These are phyloP conservation scores for Penicillium sclerotigenum DNA, from an alignment of 2,329 filamentous ascomycete genomes.

Conservation along the genomic window DNA sequence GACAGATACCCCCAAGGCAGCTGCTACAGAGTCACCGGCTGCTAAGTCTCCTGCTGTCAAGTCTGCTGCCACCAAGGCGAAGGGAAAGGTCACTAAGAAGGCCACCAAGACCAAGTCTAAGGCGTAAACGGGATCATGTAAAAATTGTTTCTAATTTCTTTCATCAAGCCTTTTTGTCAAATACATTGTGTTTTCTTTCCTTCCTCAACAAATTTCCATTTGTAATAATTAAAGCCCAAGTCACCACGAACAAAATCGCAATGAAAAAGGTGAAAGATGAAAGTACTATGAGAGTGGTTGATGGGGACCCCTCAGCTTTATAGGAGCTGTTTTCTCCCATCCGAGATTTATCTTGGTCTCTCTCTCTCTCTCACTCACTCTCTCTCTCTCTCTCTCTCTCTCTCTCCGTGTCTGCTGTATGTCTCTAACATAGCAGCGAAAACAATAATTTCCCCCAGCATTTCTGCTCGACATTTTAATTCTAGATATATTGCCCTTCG, in stretches of 20 bases:
- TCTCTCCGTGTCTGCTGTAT: too few species aligned
- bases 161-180: conserved; percentile 18
- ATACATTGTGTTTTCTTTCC: conserved; percentile 16
- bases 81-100: conserved; percentile 32
- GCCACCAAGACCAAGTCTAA: conserved; percentile 31
- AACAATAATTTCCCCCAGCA: not conserved
- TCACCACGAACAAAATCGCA: not conserved
- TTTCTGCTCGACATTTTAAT: too few species aligned
- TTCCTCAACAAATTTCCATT: not conserved
- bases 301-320: not conserved
- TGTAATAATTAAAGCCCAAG: not conserved
- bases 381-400: not conserved
- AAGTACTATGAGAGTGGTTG: not conserved
- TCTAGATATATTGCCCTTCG: not conserved
- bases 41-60: conserved; percentile 20
- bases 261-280: not conserved
- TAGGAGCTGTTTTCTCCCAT: not conserved
- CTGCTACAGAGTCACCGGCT: conserved; percentile 22
- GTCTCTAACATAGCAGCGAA: not conserved
- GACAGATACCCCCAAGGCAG: conserved; percentile 26
- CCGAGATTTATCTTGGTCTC: not conserved
- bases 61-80: conserved; percentile 15
- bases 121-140: conserved; percentile 25
- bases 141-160: conserved; percentile 21
- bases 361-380: too few species aligned